Evolutionary conservation across 192 early-diverging fungal species (phyloP), one percentile per base, ranked within the genome.

Genomic region (Gamsiella multidivaricata): DNA sequence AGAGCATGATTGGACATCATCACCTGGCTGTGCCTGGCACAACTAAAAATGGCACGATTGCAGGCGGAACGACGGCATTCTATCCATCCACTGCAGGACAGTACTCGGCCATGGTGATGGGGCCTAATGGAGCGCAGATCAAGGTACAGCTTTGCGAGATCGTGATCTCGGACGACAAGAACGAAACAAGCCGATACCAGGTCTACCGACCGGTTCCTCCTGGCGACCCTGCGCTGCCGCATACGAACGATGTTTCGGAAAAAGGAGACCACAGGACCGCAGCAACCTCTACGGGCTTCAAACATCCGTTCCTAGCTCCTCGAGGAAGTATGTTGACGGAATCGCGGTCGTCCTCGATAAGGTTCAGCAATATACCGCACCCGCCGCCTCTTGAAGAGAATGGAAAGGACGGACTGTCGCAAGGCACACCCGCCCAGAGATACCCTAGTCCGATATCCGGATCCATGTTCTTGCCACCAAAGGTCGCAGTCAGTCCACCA

Each of bases 181-280:
- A 69, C 42, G 74, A 69, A 41, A 78, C 65, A 18, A 69, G 41
- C 47, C 74, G 74, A 5, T 78, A 78, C 18, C 74, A 78, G 32
- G 66, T 78, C 29, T 78, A 78, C 47, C 46, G 74, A 3, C 74
- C 74, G 22, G 37, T 68, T 29, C 65, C 62, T 5, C 57, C 47
- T 42, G 41, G 37, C 25, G 29, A 34, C 20, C 39, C 22, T 7
- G 22, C 50, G 25, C 42, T 17, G 4, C 12, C 34, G 0, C 18
- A 11, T 37, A 9, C 32, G 4, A 31, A 28, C 43, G 28, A 31
- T 36, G n/a, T 18, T n/a, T 28, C 29, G 22, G 50, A 46, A 55
- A 50, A 25, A 18, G 26, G 2, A n/a, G 55, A 9, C 23, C 22
- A 17, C 57, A 58, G 46, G 22, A 20, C 50, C 15, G 39, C 28